Conservation (phyloP, 495 filamentous ascomycete species). For the Niebla homalea region DNA sequence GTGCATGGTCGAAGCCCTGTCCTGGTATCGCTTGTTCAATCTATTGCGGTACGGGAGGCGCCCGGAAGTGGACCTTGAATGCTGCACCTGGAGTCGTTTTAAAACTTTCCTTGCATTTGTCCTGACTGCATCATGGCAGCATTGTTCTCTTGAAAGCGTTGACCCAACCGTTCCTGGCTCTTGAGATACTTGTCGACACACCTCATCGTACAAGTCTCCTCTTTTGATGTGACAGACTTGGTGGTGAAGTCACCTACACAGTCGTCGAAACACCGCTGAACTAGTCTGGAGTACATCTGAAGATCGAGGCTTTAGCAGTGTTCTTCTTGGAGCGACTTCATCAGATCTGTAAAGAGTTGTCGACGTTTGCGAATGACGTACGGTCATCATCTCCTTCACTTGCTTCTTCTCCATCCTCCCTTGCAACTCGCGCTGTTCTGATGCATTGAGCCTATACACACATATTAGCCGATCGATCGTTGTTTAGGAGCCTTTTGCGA, state of each 20-base stretch:
- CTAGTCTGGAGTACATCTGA: slow-evolving; percentile 92
- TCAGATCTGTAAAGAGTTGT: neutral
- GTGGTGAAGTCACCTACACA: slow-evolving; percentile 98
- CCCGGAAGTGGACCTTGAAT: no score
- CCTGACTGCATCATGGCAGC: slow-evolving; percentile 70
- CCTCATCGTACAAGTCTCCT: slow-evolving; percentile 79
- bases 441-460: slow-evolving; percentile 44
- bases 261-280: slow-evolving; percentile 89
- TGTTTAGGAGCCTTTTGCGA: no score
- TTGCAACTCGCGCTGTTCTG: slow-evolving; percentile 86
- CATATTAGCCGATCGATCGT: no score
- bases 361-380: slow-evolving; percentile 32
- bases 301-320: slow-evolving; percentile 3
- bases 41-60: no score
- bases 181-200: slow-evolving; percentile 95
- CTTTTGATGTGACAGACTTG: slow-evolving; percentile 74
- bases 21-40: no score
- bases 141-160: slow-evolving; percentile 91
- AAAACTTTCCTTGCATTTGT: slow-evolving; percentile 32
- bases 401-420: slow-evolving; percentile 88
- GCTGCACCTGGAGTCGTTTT: no score
- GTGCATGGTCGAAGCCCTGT: no score
- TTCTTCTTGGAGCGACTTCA: neutral
- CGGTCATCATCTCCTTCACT: slow-evolving; percentile 96
- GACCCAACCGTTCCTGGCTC: slow-evolving; percentile 67